Evolutionary conservation across 331 rosid species (phyloP), one percentile per base, ranked within the genome.

Genomic region (Malus hybrid): DNA sequence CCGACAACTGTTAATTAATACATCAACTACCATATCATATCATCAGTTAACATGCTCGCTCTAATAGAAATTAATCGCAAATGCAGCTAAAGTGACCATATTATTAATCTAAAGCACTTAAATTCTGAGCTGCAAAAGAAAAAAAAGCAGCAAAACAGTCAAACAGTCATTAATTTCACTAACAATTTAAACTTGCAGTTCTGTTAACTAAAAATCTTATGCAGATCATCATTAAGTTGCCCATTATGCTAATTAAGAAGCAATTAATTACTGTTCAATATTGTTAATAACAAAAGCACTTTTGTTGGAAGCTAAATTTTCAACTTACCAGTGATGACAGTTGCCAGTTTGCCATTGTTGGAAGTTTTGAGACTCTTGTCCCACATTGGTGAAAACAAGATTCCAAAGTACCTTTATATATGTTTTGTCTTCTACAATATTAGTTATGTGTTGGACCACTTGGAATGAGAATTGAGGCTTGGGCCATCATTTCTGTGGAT

Each of bases 291-390:
- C 28, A 20, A 20, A 75, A 61, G 18, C 4, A 61, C 18, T 12
- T 5, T 27, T 50, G 3, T 50, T 50, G 3, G n/a, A 50, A 22
- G 56, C 67, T 54, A 68, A 27, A 7, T 15, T 13, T 65, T 15
- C 7, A 39, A 67, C 65, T 73, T 77, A 92, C 97, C 99, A 34
- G 97, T 94, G 57, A 90, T 67, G 85, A 92, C 99, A 74, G 99
- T 92, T 67, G 95, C 97, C 57, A 94, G 74, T 76, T 94, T 94
- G 0, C 99, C 99, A 80, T 24, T 24, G 24, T 24, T 24, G 24
- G 24, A 24, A 24, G 24, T 24, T 24, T 24, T 24, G 24, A 24
- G 24, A 24, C 24, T 24, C 24, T 24, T 24, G 24, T 24, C 24
- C 24, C 24, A 24, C 24, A 24, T 24, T 24, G 24, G 24, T 24